A percentile compares a stretch with the other conserved stretches of the same genome.
Conservation (phyloP, 1,139 yeast genomes). For the Suhomyces guaymorum region DNA sequence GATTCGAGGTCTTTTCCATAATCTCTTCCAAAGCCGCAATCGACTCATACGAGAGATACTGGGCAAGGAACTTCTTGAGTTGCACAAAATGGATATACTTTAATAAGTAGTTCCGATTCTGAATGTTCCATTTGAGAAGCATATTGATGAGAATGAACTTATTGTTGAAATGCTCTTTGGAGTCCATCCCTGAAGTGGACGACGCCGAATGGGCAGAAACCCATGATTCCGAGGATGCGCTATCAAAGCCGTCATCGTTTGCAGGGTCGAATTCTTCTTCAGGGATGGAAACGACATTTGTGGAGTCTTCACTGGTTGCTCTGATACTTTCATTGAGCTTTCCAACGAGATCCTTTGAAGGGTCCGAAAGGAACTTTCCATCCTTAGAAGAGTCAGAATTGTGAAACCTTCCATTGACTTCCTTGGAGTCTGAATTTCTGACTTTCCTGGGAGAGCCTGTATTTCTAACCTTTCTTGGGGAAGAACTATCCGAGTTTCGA, state of each 20-base stretch:
- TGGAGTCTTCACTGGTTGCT: neutral
- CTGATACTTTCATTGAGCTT: too few relatives aligned
- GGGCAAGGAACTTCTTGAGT: slow-evolving; percentile 27
- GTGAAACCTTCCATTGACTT: too few relatives aligned
- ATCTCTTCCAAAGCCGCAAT: slow-evolving; percentile 40
- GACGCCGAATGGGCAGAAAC: neutral
- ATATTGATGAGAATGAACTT: slow-evolving; percentile 42
- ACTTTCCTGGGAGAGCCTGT: too few relatives aligned
- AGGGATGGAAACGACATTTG: too few relatives aligned
- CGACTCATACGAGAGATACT: slow-evolving; percentile 41
- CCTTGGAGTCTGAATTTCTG: too few relatives aligned
- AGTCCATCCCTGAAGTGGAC: neutral
- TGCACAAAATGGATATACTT: slow-evolving; percentile 45
- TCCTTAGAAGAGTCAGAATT: too few relatives aligned
- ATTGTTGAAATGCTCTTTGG: slow-evolving; percentile 31
- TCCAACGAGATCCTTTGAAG: too few relatives aligned
- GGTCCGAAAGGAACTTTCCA: too few relatives aligned
- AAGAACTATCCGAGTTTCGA: too few relatives aligned
- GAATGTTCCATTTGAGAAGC: slow-evolving; percentile 47
- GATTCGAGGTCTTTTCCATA: slow-evolving; percentile 20
- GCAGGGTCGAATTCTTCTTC: neutral
- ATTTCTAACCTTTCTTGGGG: too few relatives aligned
- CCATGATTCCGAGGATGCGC: neutral
- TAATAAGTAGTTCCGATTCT: slow-evolving; percentile 36
- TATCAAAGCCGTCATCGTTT: slow-evolving; percentile 1